Evolutionary conservation across 2,329 filamentous ascomycete species (phyloP).

Genomic region (Ophiostoma australiae): DNA sequence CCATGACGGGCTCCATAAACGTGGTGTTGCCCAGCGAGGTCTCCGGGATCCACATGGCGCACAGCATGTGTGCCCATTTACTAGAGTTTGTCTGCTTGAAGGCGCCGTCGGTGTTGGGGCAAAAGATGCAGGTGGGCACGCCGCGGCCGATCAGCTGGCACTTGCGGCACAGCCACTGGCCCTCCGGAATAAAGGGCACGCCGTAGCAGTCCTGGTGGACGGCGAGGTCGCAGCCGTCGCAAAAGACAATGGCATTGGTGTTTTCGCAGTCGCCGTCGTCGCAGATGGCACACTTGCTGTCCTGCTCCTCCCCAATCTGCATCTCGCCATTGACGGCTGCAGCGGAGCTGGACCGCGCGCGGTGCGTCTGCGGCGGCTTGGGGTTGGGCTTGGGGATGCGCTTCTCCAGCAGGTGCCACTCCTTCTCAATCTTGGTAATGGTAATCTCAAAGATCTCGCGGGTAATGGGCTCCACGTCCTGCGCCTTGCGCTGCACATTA

Average conservation of each 20-base stretch:
- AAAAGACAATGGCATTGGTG: conserved; percentile 98
- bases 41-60: conserved; percentile 98
- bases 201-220: conserved; percentile 99
- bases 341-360: conserved; percentile 86
- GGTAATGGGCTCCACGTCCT: conserved; percentile 75
- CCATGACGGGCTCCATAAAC: conserved; percentile 97
- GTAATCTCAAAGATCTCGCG: conserved; percentile 95
- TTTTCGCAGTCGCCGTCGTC: conserved; percentile 99
- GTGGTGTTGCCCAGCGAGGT: conserved; percentile 92
- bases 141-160: conserved; percentile 93
- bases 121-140: conserved; percentile 94
- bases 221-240: conserved; percentile 93
- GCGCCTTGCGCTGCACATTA: conserved; percentile 69
- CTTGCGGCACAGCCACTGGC: conserved; percentile 95
- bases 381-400: conserved; percentile 95
- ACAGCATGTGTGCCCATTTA: conserved; percentile 94
- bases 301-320: conserved; percentile 79
- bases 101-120: conserved; percentile 91
- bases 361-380: conserved; percentile 89
- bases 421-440: conserved; percentile 98
- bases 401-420: conserved; percentile 95
- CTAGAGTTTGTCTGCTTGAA: conserved; percentile 97
- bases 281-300: conserved; percentile 95
- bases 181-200: conserved; percentile 96
- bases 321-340: conserved; percentile 94